phyloP scores from a whole-genome alignment of 2,329 filamentous ascomycete genomes.

The Colletotrichum sansevieriae region DNA sequence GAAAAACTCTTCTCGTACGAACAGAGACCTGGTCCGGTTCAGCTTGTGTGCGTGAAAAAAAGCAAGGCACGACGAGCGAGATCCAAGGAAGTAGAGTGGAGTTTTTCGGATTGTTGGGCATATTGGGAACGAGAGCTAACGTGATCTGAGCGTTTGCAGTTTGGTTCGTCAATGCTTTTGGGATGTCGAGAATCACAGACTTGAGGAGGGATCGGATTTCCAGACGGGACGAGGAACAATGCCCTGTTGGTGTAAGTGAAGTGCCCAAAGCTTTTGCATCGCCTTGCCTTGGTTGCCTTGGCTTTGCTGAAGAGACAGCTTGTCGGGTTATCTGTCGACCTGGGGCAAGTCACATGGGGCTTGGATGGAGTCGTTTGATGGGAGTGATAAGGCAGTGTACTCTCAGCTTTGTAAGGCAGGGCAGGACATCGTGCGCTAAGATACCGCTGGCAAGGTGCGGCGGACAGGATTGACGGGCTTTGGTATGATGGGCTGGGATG shows the following conservation, averaged over 20 bases:
- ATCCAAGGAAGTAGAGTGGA: neutral
- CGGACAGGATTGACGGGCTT: constrained; percentile 1
- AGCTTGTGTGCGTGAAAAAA: constrained; percentile 20
- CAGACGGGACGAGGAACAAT: constrained; percentile 31
- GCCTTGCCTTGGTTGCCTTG: constrained; percentile 15
- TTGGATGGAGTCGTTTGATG: constrained; percentile 22
- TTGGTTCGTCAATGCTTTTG: constrained; percentile 37
- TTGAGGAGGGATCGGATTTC: constrained; percentile 33
- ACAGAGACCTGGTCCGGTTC: constrained; percentile 3
- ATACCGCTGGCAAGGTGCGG: constrained; percentile 16
- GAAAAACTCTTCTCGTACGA: neutral
- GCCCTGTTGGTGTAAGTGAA: neutral
- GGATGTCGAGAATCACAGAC: constrained; percentile 36
- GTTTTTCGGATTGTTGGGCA: constrained; percentile 29
- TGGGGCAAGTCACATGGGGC: constrained; percentile 29
- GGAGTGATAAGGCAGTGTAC: neutral
- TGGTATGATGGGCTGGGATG: constrained; percentile 16
- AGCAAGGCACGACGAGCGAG: constrained; percentile 8
- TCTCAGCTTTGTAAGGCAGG: constrained; percentile 9
- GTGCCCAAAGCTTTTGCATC: constrained; percentile 15
- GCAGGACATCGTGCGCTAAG: constrained; percentile 29
- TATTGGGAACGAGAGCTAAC: constrained; percentile 1
- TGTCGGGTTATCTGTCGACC: constrained; percentile 29
- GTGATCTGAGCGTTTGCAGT: constrained; percentile 19
- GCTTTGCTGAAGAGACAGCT: constrained; percentile 17